Evolutionary conservation across 495 filamentous ascomycete genomes (phyloP), one percentile per base, ranked within the genome.

Genomic region (Penicillium robsamsonii): DNA sequence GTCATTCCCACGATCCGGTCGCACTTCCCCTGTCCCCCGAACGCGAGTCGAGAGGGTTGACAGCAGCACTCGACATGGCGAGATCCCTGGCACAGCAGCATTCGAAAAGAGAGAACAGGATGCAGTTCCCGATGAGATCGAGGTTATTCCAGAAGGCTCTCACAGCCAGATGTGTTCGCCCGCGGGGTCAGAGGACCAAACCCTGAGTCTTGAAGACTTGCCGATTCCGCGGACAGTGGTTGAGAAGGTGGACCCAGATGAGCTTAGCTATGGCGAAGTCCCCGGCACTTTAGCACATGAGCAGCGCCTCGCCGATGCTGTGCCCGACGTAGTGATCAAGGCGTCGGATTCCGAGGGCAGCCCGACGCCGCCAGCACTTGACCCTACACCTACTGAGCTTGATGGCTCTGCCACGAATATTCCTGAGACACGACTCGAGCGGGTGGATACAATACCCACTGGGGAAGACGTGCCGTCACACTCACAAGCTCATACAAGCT

Each of bases 161-260:
- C 70, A 67, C 35, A 82, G 76, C 63, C 76, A 75, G 46, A 79
- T 73, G 53, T 56, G 63, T 41, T 83, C 81, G 4, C 60, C 61
- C 45, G 68, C 64, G 63, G 66, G 72, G 54, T 62, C 70, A 44
- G 67, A 65, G 11, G 71, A 54, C 22, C 30, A 73, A 44, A 68
- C 78, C 25, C 55, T 66, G 37, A 80, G 81, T 48, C 82, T 81
- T 50, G 75, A 79, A 58, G 78, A 79, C 54, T 72, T 77, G 13
- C 84, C 88, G 30, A 85, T 96, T 60, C 92, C 92, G n/a, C 82
- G 75, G 54, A 95, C 87, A 13, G 77, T 92, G 46, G 89, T 96
- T 25, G 90, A 95, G 71, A 90, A 87, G 73, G 81, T 96, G 45
- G 85, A 89, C 55, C 75, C 79, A 11, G 71, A 76, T 31, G 67